Conservation (phyloP, 345 rosid genomes). For the Leavenworthia alabamica region DNA sequence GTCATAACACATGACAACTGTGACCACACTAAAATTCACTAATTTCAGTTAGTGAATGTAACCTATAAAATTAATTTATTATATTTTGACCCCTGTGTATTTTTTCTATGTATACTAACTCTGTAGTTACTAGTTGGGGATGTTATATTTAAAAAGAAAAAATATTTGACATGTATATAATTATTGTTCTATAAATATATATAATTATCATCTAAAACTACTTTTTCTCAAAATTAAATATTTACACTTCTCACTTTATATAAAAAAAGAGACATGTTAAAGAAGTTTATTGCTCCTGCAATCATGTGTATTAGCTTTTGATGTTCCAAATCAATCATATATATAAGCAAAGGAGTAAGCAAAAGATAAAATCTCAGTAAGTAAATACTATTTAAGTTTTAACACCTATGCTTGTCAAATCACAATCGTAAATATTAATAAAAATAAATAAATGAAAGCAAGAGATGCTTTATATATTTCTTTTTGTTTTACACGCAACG, state of each 20-base stretch:
- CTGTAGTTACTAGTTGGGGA: neutral
- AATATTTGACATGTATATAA: neutral
- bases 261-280: neutral
- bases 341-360: neutral
- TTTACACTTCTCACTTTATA: neutral
- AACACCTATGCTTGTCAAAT: neutral
- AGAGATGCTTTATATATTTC: neutral
- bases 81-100: too few relatives aligned
- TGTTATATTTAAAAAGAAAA: neutral
- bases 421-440: neutral
- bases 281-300: neutral
- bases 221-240: neutral
- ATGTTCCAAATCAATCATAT: neutral
- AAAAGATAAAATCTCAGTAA: neutral
- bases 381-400: neutral
- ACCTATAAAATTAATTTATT: too few relatives aligned
- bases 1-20: conserved; percentile 17
- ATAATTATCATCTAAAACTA: neutral
- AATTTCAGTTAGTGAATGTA: neutral
- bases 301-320: neutral
- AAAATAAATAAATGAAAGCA: neutral
- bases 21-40: conserved; percentile 11
- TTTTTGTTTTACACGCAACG: conserved; percentile 4
- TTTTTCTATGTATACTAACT: neutral
- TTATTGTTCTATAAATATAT: neutral